Percentiles rank a stretch among this genome's conserved stretches.
Conservation (phyloP, 2,329 filamentous ascomycete species). For the Aspergillus texensis region DNA sequence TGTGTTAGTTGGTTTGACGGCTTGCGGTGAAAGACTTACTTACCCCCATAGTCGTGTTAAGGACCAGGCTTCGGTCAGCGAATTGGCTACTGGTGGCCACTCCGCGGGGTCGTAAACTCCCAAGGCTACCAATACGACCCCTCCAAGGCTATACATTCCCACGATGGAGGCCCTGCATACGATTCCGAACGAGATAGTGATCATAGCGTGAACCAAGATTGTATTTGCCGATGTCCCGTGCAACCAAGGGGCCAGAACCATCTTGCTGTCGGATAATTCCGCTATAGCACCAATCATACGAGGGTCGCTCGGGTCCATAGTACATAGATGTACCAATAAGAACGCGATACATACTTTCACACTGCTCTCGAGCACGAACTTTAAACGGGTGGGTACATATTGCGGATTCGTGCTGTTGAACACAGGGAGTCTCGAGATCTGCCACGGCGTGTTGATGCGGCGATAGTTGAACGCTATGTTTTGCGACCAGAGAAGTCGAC, state of each 20-base stretch:
- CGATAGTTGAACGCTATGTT: slow-evolving; percentile 24
- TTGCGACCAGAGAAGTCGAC: slow-evolving; percentile 14
- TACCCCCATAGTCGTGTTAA: slow-evolving; percentile 25
- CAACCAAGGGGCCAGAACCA: slow-evolving; percentile 10
- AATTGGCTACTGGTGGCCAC: slow-evolving; percentile 23
- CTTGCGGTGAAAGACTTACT: background rate
- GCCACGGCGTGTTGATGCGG: slow-evolving; percentile 26
- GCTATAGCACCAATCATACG: slow-evolving; percentile 4
- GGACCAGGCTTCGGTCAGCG: slow-evolving; percentile 14
- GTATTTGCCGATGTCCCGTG: background rate
- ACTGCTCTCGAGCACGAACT: slow-evolving; percentile 12
- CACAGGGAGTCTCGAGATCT: slow-evolving; percentile 15
- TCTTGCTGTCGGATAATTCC: slow-evolving; percentile 1
- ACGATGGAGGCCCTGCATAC: slow-evolving; percentile 17
- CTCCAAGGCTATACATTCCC: slow-evolving; percentile 13
- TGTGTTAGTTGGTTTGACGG: background rate
- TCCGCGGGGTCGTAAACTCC: slow-evolving; percentile 12
- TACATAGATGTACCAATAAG: slow-evolving; percentile 14
- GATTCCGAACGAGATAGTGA: slow-evolving; percentile 21
- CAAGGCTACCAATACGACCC: slow-evolving; percentile 8
- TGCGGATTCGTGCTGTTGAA: slow-evolving; percentile 1
- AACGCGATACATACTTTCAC: slow-evolving; percentile 8
- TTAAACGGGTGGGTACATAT: slow-evolving; percentile 6
- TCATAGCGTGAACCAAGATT: slow-evolving; percentile 8
- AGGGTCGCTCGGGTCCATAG: slow-evolving; percentile 13